phyloP scores from a whole-genome alignment of 2,329 filamentous ascomycete species.

The Penicillium hordei region DNA sequence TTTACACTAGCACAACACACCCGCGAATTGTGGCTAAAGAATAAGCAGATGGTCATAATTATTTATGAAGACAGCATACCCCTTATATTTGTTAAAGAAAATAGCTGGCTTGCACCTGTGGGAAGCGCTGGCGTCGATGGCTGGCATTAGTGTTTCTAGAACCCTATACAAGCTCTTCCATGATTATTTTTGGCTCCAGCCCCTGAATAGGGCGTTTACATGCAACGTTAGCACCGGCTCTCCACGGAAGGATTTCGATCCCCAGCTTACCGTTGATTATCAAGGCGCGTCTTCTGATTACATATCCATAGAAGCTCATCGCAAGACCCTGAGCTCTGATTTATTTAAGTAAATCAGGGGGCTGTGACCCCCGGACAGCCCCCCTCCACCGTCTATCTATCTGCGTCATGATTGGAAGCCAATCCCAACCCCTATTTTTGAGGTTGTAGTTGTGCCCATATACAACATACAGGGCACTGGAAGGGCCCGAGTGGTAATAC shows the following conservation, averaged over 20 bases:
- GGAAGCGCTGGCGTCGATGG: conserved; percentile 1
- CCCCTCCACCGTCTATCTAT: background rate
- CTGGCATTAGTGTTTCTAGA: conserved; percentile 1
- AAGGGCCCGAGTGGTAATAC: background rate
- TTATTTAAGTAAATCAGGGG: background rate
- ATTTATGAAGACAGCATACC: background rate
- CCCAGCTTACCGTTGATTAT: background rate
- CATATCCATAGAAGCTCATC: no score
- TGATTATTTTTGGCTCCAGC: conserved; percentile 3
- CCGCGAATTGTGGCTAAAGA: conserved; percentile 20
- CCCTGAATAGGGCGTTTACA: conserved; percentile 1
- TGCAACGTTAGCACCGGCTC: background rate
- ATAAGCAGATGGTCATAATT: background rate
- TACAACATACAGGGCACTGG: background rate
- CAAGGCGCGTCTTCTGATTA: background rate
- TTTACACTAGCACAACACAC: conserved; percentile 10
- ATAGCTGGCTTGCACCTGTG: background rate
- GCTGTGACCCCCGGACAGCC: background rate
- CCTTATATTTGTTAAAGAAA: background rate
- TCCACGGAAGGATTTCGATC: background rate
- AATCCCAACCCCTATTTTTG: background rate
- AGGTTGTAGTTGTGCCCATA: background rate
- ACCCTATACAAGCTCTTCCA: background rate
- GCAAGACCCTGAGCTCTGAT: background rate
- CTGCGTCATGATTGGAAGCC: background rate